Conservation (phyloP, 805 yeast genomes). For the Cyberlindnera subsufficiens region DNA sequence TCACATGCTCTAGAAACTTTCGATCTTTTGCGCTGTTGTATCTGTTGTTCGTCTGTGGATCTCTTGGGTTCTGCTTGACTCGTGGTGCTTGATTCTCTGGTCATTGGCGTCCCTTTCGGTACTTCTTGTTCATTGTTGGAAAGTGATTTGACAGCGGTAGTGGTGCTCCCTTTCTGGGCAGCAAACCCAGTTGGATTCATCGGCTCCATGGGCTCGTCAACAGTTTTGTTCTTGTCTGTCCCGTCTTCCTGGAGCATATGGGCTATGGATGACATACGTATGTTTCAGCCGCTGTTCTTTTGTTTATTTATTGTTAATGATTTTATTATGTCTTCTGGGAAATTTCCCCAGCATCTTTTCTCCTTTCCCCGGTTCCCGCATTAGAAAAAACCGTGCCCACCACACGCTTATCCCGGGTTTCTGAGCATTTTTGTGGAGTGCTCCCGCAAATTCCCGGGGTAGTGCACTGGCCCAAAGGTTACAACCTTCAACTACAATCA, state of each 20-base stretch:
- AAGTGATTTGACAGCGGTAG: not conserved
- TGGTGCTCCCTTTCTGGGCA: not conserved
- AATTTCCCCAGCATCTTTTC: too few species aligned
- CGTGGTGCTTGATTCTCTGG: not conserved
- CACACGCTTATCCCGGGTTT: too few species aligned
- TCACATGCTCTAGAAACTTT: constrained; percentile 82
- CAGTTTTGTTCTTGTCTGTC: too few species aligned
- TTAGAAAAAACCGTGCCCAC: too few species aligned
- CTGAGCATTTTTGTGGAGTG: too few species aligned
- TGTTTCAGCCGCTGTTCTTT: not conserved
- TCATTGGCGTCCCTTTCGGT: not conserved
- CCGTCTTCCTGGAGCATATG: constrained; percentile 1
- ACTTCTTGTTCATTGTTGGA: not conserved
- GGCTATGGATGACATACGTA: constrained; percentile 7
- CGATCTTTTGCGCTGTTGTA: constrained; percentile 45
- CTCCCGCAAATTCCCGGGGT: too few species aligned
- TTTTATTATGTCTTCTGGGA: too few species aligned
- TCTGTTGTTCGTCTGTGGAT: constrained; percentile 3
- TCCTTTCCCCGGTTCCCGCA: too few species aligned
- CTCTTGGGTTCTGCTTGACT: not conserved
- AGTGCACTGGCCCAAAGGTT: too few species aligned
- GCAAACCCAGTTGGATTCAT: not conserved
- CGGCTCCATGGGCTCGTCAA: too few species aligned
- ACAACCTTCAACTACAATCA: too few species aligned
- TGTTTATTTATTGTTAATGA: not conserved